Evolutionary conservation across 2,329 filamentous ascomycete genomes (phyloP).

Genomic region (Hirsutella minnesotensis): DNA sequence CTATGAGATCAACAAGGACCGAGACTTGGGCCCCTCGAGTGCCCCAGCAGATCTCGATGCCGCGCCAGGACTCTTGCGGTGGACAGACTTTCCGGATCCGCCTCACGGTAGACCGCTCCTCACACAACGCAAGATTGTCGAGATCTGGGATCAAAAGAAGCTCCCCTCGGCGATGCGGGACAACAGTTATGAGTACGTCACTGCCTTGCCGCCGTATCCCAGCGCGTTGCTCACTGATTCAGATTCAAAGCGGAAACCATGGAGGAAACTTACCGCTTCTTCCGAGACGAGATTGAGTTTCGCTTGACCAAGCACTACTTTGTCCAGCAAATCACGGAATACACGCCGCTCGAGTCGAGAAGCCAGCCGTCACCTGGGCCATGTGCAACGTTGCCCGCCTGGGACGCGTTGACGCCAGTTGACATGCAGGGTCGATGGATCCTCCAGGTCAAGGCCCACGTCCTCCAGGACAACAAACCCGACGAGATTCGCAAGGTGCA

Average conservation of each 20-base stretch:
- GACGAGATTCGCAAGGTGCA: conserved; percentile 44
- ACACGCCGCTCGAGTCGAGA: conserved; percentile 18
- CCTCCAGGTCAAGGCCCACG: conserved; percentile 39
- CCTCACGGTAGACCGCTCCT: conserved; percentile 31
- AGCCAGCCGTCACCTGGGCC: conserved; percentile 8
- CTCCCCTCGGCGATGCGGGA: conserved; percentile 36
- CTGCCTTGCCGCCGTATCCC: background rate
- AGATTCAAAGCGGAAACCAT: conserved; percentile 42
- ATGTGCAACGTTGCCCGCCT: conserved; percentile 27
- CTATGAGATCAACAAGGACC: conserved; percentile 38
- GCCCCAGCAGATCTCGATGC: conserved; percentile 27
- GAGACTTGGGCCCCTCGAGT: conserved; percentile 29
- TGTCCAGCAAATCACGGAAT: conserved; percentile 19
- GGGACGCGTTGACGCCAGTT: conserved; percentile 32
- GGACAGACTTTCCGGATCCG: conserved; percentile 50
- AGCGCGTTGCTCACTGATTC: background rate
- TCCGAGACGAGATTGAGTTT: conserved; percentile 42
- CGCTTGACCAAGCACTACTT: conserved; percentile 36
- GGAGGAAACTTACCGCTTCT: conserved; percentile 42
- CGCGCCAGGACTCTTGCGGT: conserved; percentile 37
- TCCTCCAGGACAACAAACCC: conserved; percentile 44
- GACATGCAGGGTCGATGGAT: conserved; percentile 42
- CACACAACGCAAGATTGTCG: conserved; percentile 42
- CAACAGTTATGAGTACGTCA: conserved; percentile 38
- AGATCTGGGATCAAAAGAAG: conserved; percentile 40